phyloP scores from a whole-genome alignment of 192 early-diverging fungal genomes.

The Dimargaris verticillata region DNA sequence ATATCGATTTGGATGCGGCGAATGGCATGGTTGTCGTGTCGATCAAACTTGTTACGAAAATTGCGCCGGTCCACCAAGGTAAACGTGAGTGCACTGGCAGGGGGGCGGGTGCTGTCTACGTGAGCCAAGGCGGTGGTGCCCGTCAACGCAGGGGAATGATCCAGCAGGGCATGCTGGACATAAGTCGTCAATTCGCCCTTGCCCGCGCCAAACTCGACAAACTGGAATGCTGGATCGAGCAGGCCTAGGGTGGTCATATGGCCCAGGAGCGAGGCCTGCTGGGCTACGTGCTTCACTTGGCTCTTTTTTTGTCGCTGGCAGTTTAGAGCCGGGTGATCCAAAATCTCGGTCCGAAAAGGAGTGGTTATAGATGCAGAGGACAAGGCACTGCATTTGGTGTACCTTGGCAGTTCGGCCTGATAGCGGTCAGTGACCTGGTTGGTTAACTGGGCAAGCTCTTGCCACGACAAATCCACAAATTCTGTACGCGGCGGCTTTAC shows the following conservation, averaged over 20 bases:
- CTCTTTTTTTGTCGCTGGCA: conserved; percentile 8
- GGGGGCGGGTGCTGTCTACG: neutral
- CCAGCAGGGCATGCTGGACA: conserved; percentile 25
- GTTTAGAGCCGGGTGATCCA: conserved; percentile 19
- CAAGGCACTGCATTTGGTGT: neutral
- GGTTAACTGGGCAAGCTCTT: neutral
- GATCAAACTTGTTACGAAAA: conserved; percentile 50
- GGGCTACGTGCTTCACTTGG: conserved; percentile 32
- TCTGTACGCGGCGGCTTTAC: no score
- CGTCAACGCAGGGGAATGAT: no score
- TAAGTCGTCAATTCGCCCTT: conserved; percentile 37
- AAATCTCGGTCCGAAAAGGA: conserved; percentile 6
- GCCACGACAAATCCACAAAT: neutral
- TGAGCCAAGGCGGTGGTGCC: neutral
- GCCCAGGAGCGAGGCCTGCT: conserved; percentile 69
- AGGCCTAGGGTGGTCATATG: conserved; percentile 46
- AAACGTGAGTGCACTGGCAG: conserved; percentile 17
- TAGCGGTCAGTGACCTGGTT: neutral
- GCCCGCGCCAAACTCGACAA: conserved; percentile 69
- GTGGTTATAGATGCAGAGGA: neutral
- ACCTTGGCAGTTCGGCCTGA: neutral
- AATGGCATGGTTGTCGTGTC: conserved; percentile 16
- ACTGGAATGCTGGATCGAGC: conserved; percentile 37
- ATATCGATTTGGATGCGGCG: conserved; percentile 61
- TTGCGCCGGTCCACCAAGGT: conserved; percentile 63